Conservation (phyloP, 192 early-diverging fungal genomes). For the Phycomyces nitens region DNA sequence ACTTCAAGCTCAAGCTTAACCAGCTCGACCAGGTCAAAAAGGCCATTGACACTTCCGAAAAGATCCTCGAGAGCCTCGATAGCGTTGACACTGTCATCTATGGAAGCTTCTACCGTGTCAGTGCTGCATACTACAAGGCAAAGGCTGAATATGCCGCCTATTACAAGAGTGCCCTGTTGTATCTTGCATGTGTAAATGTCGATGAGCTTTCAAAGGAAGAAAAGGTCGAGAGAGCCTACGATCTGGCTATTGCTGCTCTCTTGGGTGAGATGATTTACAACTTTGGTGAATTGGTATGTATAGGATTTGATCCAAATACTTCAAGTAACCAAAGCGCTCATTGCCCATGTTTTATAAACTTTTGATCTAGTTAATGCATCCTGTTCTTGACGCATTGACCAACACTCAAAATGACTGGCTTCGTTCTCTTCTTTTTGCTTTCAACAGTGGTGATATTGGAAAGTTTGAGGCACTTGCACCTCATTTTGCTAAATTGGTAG, state of each 20-base stretch:
- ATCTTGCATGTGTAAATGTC: constrained; percentile 86
- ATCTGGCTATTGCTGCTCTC: constrained; percentile 85
- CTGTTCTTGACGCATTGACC: constrained; percentile 73
- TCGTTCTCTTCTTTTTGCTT: constrained; percentile 77
- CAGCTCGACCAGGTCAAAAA: constrained; percentile 82
- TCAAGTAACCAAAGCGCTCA: no score
- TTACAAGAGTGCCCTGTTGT: constrained; percentile 93
- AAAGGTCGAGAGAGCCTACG: constrained; percentile 86
- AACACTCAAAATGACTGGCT: constrained; percentile 86
- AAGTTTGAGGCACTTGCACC: constrained; percentile 79
- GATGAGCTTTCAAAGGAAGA: constrained; percentile 75
- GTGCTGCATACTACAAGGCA: constrained; percentile 97
- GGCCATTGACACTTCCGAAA: constrained; percentile 83
- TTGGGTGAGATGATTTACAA: constrained; percentile 97
- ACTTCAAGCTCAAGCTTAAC: constrained; percentile 73
- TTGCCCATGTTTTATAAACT: no score
- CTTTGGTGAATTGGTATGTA: constrained; percentile 93
- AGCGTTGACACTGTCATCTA: constrained; percentile 85
- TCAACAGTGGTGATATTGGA: constrained; percentile 92
- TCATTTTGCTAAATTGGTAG: constrained; percentile 64
- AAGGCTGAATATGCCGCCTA: constrained; percentile 90
- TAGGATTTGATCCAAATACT: no score
- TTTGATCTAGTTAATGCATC: constrained; percentile 85
- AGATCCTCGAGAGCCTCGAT: constrained; percentile 70
- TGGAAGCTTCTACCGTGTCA: constrained; percentile 91